Percentiles rank a stretch among this genome's conserved stretches.
Conservation (phyloP, 768 basidiomycete genomes). For the Naganishia kalamii region DNA sequence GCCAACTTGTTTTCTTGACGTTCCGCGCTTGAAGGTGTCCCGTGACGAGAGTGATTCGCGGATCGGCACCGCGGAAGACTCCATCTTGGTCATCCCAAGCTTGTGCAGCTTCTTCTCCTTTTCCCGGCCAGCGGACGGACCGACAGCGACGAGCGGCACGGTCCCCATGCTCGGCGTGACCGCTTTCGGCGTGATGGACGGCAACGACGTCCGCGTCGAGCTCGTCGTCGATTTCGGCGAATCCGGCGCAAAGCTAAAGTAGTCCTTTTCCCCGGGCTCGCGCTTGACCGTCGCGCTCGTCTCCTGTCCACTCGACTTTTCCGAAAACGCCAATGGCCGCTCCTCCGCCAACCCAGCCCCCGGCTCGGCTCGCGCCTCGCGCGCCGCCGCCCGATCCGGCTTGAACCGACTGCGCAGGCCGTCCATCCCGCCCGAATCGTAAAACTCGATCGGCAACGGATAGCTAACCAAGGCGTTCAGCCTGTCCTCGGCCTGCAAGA, state of each 20-base stretch:
- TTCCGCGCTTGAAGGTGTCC: conserved; percentile 22
- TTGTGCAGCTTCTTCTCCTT: not conserved
- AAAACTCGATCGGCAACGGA: conserved; percentile 83
- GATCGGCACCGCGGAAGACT: not conserved
- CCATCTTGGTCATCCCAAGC: conserved; percentile 6
- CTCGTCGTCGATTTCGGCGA: conserved; percentile 25
- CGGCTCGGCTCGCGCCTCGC: not conserved
- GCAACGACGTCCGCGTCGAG: conserved; percentile 36
- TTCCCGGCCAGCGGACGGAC: not conserved
- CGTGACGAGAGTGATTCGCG: not conserved
- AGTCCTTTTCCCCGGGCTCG: conserved; percentile 33
- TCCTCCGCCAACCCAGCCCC: not conserved
- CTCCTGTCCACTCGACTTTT: not conserved
- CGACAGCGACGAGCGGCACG: not conserved
- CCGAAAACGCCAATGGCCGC: not conserved
- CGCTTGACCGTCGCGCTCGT: not conserved
- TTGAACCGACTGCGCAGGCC: conserved; percentile 83
- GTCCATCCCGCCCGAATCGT: conserved; percentile 83
- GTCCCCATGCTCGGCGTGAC: conserved; percentile 11
- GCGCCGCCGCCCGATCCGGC: conserved; percentile 34
- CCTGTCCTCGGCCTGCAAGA: conserved; percentile 90
- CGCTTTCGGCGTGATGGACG: conserved; percentile 34
- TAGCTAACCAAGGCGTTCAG: conserved; percentile 97
- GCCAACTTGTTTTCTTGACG: conserved; percentile 41
- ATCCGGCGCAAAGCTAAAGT: conserved; percentile 44